Conservation (phyloP, 495 filamentous ascomycete species). For the Penicillium roqueforti region DNA sequence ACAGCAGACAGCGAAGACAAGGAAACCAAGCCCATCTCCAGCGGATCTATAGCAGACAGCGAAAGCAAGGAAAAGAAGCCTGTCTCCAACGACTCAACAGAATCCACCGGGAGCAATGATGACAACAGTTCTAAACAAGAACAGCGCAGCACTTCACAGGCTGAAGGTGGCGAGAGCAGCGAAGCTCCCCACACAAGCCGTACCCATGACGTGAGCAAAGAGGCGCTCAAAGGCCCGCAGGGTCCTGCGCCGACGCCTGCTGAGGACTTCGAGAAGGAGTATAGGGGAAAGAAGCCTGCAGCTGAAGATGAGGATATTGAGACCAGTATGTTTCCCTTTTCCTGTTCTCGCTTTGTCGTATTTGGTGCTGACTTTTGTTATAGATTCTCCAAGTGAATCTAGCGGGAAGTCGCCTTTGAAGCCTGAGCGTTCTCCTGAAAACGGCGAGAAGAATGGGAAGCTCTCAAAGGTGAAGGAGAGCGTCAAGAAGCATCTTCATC, state of each 20-base stretch:
- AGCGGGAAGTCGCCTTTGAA: background rate
- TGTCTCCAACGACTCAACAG: background rate
- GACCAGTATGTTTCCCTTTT: slow-evolving; percentile 1
- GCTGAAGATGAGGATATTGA: background rate
- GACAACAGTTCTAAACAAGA: slow-evolving; percentile 6
- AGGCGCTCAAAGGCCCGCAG: slow-evolving; percentile 35
- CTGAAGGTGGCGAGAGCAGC: background rate
- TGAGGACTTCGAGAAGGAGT: slow-evolving; percentile 30
- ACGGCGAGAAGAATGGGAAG: background rate
- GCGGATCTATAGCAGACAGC: background rate
- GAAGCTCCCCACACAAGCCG: background rate
- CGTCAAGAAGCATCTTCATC: slow-evolving; percentile 28
- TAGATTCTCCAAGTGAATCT: background rate
- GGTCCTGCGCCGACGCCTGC: slow-evolving; percentile 24
- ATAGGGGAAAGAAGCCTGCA: slow-evolving; percentile 6
- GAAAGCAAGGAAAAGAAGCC: slow-evolving; percentile 6
- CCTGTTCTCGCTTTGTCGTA: background rate
- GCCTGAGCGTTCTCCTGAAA: slow-evolving; percentile 4
- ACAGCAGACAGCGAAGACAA: background rate
- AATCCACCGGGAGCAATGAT: background rate
- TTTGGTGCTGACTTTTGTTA: background rate
- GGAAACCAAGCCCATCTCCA: slow-evolving; percentile 7
- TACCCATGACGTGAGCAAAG: slow-evolving; percentile 25
- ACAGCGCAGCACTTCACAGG: background rate
- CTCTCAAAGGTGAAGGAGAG: slow-evolving; percentile 33